Evolutionary conservation across 768 basidiomycete genomes (phyloP).

Genomic region (Boletus vinaceobasis): DNA sequence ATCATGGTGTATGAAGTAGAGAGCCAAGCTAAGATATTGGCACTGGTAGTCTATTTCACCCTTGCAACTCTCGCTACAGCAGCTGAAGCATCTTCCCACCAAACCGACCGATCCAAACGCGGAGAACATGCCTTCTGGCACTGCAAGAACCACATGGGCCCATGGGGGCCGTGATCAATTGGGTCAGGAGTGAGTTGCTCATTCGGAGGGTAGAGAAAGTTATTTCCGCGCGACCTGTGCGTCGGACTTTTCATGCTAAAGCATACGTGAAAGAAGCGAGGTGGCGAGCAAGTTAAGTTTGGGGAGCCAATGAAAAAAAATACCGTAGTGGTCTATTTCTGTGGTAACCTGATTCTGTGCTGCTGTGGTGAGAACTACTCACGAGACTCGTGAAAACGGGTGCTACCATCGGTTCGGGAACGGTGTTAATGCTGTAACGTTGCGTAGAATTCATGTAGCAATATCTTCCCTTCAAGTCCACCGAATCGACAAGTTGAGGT

Average conservation of each 20-base stretch:
- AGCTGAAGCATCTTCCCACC: not conserved
- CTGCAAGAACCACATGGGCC: not conserved
- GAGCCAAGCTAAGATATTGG: not conserved
- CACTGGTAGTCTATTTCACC: not conserved
- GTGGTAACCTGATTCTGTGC: not conserved
- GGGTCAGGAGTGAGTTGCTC: not conserved
- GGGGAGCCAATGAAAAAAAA: not conserved
- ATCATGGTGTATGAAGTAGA: not conserved
- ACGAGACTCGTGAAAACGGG: not conserved
- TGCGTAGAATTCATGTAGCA: not conserved
- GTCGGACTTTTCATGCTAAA: not conserved
- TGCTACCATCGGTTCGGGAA: too few relatives aligned
- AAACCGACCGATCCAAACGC: not conserved
- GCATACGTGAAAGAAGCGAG: constrained; percentile 4
- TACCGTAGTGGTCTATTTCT: not conserved
- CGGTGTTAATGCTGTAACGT: not conserved
- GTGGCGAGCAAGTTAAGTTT: not conserved
- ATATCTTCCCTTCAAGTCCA: not conserved
- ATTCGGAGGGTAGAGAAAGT: not conserved
- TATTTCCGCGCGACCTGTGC: not conserved
- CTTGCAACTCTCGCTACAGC: not conserved
- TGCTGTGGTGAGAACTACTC: not conserved
- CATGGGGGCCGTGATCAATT: not conserved
- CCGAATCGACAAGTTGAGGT: not conserved
- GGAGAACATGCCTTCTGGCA: not conserved